Evolutionary conservation across 805 yeast species (phyloP).

Genomic region (Ascoidea tarda): DNA sequence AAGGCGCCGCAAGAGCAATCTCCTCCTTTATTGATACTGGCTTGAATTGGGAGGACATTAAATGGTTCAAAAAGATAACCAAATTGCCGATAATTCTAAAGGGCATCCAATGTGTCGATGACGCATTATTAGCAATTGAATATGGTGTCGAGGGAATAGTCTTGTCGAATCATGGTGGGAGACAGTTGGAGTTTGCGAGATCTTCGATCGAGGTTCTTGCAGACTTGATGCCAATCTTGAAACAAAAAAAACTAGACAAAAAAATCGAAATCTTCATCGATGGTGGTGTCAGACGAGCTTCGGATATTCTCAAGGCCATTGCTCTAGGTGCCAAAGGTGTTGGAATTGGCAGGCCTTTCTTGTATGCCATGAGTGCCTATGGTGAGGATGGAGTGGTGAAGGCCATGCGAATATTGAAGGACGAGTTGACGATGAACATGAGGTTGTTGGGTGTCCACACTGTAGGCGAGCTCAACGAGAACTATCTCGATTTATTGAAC

Average conservation of each 20-base stretch:
- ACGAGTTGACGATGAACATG: conserved; percentile 68
- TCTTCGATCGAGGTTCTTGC: conserved; percentile 65
- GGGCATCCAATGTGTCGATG: conserved; percentile 79
- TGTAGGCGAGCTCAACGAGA: conserved; percentile 43
- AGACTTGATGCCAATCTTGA: conserved; percentile 45
- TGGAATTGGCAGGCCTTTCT: conserved; percentile 54
- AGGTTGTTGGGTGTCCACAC: conserved; percentile 59
- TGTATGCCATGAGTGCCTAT: conserved; percentile 48
- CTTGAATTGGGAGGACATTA: conserved; percentile 51
- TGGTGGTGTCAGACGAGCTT: conserved; percentile 59
- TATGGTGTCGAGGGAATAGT: conserved; percentile 69
- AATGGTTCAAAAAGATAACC: conserved; percentile 39
- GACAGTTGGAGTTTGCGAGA: conserved; percentile 75
- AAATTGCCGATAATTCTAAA: conserved; percentile 58
- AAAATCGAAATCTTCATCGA: conserved; percentile 46
- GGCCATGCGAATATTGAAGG: conserved; percentile 47
- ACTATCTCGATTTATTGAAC: conserved; percentile 42
- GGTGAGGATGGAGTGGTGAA: conserved; percentile 53
- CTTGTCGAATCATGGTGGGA: conserved; percentile 79
- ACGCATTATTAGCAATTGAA: conserved; percentile 59
- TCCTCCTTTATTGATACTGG: conserved; percentile 73
- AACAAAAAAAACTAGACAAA: conserved; percentile 29
- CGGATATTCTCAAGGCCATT: conserved; percentile 51
- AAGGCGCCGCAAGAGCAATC: conserved; percentile 81
- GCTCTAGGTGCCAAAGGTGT: conserved; percentile 62